phyloP scores from a whole-genome alignment of 129 eudicot species.

The Artemisia argyi region DNA sequence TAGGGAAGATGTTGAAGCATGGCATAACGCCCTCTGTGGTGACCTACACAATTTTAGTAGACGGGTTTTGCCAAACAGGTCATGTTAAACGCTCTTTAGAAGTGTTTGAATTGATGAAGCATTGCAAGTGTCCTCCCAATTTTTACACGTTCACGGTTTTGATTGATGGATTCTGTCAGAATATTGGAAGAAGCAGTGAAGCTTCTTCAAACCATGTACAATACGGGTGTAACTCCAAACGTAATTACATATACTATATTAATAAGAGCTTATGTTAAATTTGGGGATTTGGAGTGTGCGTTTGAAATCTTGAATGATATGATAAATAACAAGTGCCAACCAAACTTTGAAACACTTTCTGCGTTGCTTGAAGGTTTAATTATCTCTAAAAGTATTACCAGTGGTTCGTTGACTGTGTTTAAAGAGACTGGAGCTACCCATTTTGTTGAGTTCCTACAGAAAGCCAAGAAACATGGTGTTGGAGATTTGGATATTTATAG shows the following conservation, averaged over 20 bases:
- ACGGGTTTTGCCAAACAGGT: constrained; percentile 32
- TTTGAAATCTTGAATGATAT: constrained; percentile 36
- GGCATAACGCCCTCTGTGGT: constrained; percentile 48
- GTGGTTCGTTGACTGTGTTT: constrained; percentile 14
- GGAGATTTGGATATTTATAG: constrained; percentile 14
- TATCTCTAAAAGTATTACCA: background rate
- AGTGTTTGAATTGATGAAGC: constrained; percentile 42
- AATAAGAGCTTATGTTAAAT: constrained; percentile 29
- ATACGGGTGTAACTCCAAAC: constrained; percentile 34
- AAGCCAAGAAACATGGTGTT: constrained; percentile 22
- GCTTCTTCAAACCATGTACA: constrained; percentile 31
- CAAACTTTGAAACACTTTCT: constrained; percentile 20
- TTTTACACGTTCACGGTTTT: constrained; percentile 43
- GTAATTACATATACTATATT: constrained; percentile 25
- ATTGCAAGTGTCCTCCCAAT: constrained; percentile 35
- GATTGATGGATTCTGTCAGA: constrained; percentile 33
- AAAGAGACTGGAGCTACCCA: constrained; percentile 19
- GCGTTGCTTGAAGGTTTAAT: constrained; percentile 31
- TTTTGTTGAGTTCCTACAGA: constrained; percentile 15
- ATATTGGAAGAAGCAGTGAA: constrained; percentile 31
- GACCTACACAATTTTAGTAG: constrained; percentile 43
- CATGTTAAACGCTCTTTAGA: constrained; percentile 18
- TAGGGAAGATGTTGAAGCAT: constrained; percentile 43
- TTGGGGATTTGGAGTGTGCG: constrained; percentile 18
- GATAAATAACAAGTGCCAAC: constrained; percentile 31